Base-by-base conservation (phyloP, 768 basidiomycete genomes). In the Lentinus tigrinus region DNA sequence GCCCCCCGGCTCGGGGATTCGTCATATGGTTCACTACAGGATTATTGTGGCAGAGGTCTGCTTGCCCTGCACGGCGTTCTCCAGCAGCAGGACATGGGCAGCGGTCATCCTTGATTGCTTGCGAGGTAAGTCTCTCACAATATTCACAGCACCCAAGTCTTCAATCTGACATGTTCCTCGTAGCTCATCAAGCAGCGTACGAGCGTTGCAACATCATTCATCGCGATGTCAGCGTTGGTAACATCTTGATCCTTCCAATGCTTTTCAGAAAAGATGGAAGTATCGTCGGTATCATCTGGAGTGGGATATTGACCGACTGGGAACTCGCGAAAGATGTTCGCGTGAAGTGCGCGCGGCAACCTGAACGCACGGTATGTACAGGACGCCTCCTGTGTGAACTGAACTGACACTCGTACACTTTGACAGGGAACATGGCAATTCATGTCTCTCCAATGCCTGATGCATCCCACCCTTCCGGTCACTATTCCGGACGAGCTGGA, bases 341-440 rank as follows among this genome's bases (percentile, higher is more conserved):
- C 3, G 28, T 19, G 0, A 6, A 7, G 2, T 26, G 0, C 6
- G 39, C 57, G 0, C 40, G 58, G 10, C 58, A 60, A 4, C 53
- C 43, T 1, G 48, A 54, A 13, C 53, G 53, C 0, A 55, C 36
- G n/a, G 58, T 60, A 24, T 21, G 52, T 24, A 1, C 27, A 31
- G 19, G 14, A 4, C 3, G 21, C 23, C 13, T 19, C 6, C 24
- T 27, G 16, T 37, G 23, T 36, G 4, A 0, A 5, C 21, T 26
- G 19, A 5, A 2, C 7, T 3, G 13, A 31, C 24, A 26, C n/a
- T 44, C 10, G 10, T 17, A 13, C 37, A 3, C 8, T 17, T 9
- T 0, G 26, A 0, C 48, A 68, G 64, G 67, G 65, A 17, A 68
- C 67, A 14, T 63, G 58, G 64, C 60, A 57, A 24, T 68, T 57